A percentile compares a stretch with the other conserved stretches of the same genome.
phyloP scores from a whole-genome alignment of 495 filamentous ascomycete species.

The Choiromyces venosus region DNA sequence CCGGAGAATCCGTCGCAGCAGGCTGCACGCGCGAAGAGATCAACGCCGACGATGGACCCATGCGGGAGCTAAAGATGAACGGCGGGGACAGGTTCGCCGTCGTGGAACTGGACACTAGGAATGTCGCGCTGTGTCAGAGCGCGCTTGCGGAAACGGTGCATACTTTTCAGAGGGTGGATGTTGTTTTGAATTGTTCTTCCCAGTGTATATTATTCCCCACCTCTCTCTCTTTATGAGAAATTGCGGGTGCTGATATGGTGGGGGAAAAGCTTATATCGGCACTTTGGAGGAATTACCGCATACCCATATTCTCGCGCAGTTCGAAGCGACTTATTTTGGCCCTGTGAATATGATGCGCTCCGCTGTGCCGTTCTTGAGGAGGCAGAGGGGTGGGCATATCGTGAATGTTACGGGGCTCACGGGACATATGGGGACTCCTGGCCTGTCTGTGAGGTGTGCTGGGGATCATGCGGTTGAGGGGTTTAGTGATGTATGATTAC shows the following conservation, averaged over 20 bases:
- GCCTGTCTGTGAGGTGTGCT: conserved; percentile 83
- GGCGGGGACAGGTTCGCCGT: conserved; percentile 52
- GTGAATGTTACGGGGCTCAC: conserved; percentile 85
- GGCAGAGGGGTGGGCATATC: conserved; percentile 76
- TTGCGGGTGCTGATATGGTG: conserved; percentile 2
- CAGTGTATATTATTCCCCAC: conserved; percentile 3
- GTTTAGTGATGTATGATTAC: conserved; percentile 68
- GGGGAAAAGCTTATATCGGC: conserved; percentile 66
- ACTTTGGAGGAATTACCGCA: conserved; percentile 82
- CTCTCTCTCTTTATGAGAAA: neutral
- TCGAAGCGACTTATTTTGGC: conserved; percentile 90
- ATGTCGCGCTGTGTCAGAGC: conserved; percentile 63
- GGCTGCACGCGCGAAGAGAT: conserved; percentile 67
- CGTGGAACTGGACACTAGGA: conserved; percentile 42
- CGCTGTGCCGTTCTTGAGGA: conserved; percentile 70
- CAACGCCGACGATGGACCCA: conserved; percentile 47
- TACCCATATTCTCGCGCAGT: conserved; percentile 77
- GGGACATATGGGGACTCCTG: conserved; percentile 87
- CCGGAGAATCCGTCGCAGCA: conserved; percentile 77
- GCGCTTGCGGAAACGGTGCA: conserved; percentile 80
- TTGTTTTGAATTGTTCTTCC: conserved; percentile 67
- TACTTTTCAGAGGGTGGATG: conserved; percentile 79
- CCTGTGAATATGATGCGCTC: conserved; percentile 95
- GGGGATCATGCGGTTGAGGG: conserved; percentile 94
- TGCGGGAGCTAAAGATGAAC: conserved; percentile 46